Percentiles rank a stretch among this genome's conserved stretches.
Evolutionary conservation across 108 stramenopile species (phyloP).

Genomic region (Skeletonema potamos): DNA sequence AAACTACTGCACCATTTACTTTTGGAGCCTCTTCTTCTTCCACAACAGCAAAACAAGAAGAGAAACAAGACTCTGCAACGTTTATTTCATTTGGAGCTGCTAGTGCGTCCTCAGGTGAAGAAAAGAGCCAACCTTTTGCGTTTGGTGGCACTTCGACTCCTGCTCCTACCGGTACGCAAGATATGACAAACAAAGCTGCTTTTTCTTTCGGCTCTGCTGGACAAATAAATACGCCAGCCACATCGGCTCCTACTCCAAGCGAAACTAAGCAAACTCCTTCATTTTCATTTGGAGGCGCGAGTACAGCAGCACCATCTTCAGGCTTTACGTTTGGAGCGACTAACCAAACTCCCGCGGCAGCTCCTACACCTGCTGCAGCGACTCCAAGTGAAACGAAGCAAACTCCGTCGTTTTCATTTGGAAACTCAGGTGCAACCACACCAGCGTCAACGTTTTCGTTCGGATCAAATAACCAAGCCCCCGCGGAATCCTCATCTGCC

Average conservation of each 20-base stretch:
- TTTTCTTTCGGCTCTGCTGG: background rate
- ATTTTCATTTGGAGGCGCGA: background rate
- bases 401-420: background rate
- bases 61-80: background rate
- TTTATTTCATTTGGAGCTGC: background rate
- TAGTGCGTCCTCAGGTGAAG: background rate
- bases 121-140: background rate
- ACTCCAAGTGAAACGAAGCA: background rate
- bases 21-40: background rate
- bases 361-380: background rate
- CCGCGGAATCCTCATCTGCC: background rate
- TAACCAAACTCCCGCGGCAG: background rate
- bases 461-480: background rate
- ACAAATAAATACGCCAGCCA: slow-evolving; percentile 1
- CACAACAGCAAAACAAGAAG: background rate
- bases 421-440: background rate
- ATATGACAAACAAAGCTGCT: background rate
- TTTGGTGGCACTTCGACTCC: background rate
- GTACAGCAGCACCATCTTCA: background rate
- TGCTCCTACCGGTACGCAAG: background rate
- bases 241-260: background rate
- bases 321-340: background rate
- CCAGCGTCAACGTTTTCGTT: background rate
- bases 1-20: background rate
- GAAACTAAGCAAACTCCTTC: background rate